These are phyloP conservation scores for Heliamphora exappendiculata DNA, from an alignment of 148 eudicot genomes.

Conservation along the genomic window DNA sequence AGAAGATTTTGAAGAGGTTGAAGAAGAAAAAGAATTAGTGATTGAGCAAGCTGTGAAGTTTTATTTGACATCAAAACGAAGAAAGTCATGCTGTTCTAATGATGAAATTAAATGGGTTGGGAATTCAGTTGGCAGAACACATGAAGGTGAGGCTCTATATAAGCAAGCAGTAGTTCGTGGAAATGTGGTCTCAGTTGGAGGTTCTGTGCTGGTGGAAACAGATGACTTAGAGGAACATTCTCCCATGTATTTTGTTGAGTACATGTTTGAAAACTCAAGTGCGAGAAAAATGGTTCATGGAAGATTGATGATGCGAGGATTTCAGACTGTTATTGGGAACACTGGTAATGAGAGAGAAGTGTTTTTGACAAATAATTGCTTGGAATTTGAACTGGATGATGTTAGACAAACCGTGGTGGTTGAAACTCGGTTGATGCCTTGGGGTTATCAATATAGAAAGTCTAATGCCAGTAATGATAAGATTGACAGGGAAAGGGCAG, in stretches of 20 bases:
- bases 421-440: conserved; percentile 46
- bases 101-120: conserved; percentile 64
- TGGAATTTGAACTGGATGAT: conserved; percentile 62
- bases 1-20: conserved; percentile 52
- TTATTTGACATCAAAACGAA: conserved; percentile 25
- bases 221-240: conserved; percentile 31
- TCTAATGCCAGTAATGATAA: conserved; percentile 54
- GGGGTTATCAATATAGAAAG: conserved; percentile 78
- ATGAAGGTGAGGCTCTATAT: conserved; percentile 38
- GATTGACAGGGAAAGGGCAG: conserved; percentile 67
- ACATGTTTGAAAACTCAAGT: conserved; percentile 67
- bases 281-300: conserved; percentile 77
- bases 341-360: conserved; percentile 81
- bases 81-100: conserved; percentile 27
- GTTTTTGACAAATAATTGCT: conserved; percentile 73
- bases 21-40: conserved; percentile 46
- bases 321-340: conserved; percentile 68
- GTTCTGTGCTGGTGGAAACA: conserved; percentile 55
- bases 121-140: conserved; percentile 39
- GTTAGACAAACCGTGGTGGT: conserved; percentile 39
- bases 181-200: conserved; percentile 46
- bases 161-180: conserved; percentile 55
- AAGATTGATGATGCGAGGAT: conserved; percentile 63
- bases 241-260: conserved; percentile 74
- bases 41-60: conserved; percentile 29